Conservation (phyloP, 345 rosid species). For the Hirschfeldia incana region DNA sequence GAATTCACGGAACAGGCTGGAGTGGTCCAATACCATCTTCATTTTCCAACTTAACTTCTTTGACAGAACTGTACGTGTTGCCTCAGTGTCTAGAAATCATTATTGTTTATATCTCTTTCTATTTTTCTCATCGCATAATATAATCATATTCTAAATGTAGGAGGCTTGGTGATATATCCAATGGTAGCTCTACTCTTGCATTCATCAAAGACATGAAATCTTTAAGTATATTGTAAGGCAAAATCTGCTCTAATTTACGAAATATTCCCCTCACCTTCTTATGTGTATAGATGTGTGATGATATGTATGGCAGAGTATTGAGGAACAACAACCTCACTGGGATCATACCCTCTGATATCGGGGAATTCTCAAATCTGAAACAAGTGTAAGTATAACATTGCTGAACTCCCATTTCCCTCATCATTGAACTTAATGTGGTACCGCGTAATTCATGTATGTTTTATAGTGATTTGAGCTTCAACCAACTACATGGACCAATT, state of each 20-base stretch:
- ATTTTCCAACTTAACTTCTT: slow-evolving; percentile 49
- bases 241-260: not conserved
- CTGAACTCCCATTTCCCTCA: not conserved
- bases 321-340: slow-evolving; percentile 57
- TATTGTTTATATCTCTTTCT: not conserved
- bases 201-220: slow-evolving; percentile 53
- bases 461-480: slow-evolving; percentile 43
- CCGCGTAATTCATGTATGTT: not conserved
- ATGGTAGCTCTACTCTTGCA: slow-evolving; percentile 53
- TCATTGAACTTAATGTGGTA: slow-evolving; percentile 4
- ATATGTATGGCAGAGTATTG: slow-evolving; percentile 42
- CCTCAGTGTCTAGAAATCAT: not conserved
- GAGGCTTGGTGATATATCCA: slow-evolving; percentile 62
- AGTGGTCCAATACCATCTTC: slow-evolving; percentile 61
- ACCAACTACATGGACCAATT: slow-evolving; percentile 34
- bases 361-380: slow-evolving; percentile 48
- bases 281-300: slow-evolving; percentile 1
- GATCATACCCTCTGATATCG: slow-evolving; percentile 57
- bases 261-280: not conserved
- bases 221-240: slow-evolving; percentile 53
- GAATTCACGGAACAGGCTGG: slow-evolving; percentile 56
- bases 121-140: not conserved
- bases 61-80: slow-evolving; percentile 55
- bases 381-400: slow-evolving; percentile 52
- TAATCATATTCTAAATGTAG: slow-evolving; percentile 34